A percentile compares a stretch with the other conserved stretches of the same genome.
phyloP scores from a whole-genome alignment of 495 filamentous ascomycete genomes.

The Oidiodendron maius region DNA sequence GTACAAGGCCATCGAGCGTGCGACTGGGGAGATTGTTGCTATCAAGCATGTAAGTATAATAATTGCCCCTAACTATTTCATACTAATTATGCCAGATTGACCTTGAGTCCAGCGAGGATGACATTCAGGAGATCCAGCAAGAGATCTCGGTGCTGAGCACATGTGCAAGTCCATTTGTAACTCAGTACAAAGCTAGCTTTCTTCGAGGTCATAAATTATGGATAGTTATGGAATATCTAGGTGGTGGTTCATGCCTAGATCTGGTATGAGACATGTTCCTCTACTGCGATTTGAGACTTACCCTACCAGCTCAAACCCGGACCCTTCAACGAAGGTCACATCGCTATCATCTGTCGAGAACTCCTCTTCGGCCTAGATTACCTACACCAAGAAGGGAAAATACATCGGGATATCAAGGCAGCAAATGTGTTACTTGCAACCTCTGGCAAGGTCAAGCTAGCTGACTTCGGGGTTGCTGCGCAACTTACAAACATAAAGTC shows the following conservation, averaged over 20 bases:
- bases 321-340: slow-evolving; percentile 80
- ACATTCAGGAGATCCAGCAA: slow-evolving; percentile 95
- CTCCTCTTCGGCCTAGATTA: slow-evolving; percentile 88
- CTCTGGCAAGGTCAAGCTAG: slow-evolving; percentile 89
- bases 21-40: slow-evolving; percentile 82
- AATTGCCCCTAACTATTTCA: slow-evolving; percentile 2
- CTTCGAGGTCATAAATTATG: slow-evolving; percentile 91
- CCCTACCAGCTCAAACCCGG: slow-evolving; percentile 80
- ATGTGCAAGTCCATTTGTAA: slow-evolving; percentile 87
- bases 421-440: slow-evolving; percentile 86
- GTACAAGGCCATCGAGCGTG: slow-evolving; percentile 87
- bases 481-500: slow-evolving; percentile 97
- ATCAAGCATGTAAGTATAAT: slow-evolving; percentile 72
- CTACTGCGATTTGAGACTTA: too few species aligned
- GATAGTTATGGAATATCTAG: slow-evolving; percentile 99
- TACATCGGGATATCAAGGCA: slow-evolving; percentile 96
- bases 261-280: slow-evolving; percentile 56
- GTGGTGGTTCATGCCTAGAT: slow-evolving; percentile 89
- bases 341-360: slow-evolving; percentile 91
- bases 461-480: slow-evolving; percentile 96
- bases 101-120: slow-evolving; percentile 95
- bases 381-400: slow-evolving; percentile 89
- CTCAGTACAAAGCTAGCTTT: slow-evolving; percentile 94
- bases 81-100: slow-evolving; percentile 64
- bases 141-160: slow-evolving; percentile 95